These are phyloP conservation scores for Aspergillus sp. DNA, from an alignment of 2,329 filamentous ascomycete genomes.

Conservation along the genomic window DNA sequence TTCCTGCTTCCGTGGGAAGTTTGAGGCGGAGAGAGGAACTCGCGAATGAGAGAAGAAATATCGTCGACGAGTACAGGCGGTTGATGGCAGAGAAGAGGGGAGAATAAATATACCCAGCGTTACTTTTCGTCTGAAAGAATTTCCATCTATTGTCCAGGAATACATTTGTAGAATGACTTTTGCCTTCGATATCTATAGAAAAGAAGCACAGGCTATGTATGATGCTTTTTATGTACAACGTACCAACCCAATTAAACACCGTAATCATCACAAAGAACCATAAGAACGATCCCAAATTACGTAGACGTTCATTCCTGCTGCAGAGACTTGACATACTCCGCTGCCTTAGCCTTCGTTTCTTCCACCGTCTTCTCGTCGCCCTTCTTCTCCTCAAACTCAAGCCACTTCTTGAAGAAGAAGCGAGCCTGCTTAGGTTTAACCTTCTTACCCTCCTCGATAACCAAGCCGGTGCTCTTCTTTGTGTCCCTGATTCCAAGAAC, in stretches of 20 bases:
- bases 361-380: slow-evolving; percentile 70
- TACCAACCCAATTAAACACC: slow-evolving; percentile 13
- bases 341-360: slow-evolving; percentile 68
- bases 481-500: slow-evolving; percentile 53
- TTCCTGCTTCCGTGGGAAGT: slow-evolving; percentile 69
- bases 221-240: slow-evolving; percentile 11
- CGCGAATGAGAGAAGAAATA: slow-evolving; percentile 64
- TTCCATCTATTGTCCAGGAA: not conserved
- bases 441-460: slow-evolving; percentile 51
- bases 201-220: slow-evolving; percentile 11
- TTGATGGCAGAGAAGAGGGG: slow-evolving; percentile 62
- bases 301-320: slow-evolving; percentile 26
- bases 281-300: not conserved
- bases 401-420: slow-evolving; percentile 90
- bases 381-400: slow-evolving; percentile 76
- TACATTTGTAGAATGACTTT: not conserved
- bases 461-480: slow-evolving; percentile 32
- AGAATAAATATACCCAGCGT: slow-evolving; percentile 5
- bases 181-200: slow-evolving; percentile 9
- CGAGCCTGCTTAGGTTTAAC: slow-evolving; percentile 81
- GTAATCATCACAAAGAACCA: slow-evolving; percentile 12
- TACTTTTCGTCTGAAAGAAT: not conserved
- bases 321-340: slow-evolving; percentile 63
- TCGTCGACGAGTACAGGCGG: slow-evolving; percentile 72
- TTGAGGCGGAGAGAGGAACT: slow-evolving; percentile 72